Evolutionary conservation across 2,329 filamentous ascomycete genomes (phyloP), one percentile per base, ranked within the genome.

Genomic region (Xylaria sp.): DNA sequence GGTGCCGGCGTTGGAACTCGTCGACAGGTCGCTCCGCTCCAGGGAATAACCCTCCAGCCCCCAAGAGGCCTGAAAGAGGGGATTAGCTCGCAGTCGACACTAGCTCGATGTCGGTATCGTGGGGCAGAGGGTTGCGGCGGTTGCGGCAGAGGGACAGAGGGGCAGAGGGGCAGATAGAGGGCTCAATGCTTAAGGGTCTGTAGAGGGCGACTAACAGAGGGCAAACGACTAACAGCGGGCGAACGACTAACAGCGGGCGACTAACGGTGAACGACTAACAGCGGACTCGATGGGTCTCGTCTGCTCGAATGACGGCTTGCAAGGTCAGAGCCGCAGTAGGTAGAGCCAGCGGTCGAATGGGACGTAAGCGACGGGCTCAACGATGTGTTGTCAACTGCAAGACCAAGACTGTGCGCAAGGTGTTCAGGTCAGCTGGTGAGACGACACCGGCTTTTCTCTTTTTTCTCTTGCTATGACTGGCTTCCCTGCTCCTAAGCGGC

Each of bases 381-480:
- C 66, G 72, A 75, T 76, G 74, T 61, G 73, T 73, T 76, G 74
- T 73, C 72, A n/a, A 72, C 71, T 74, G 71, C 69, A 71, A 51
- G 49, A 51, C 49, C 69, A 71, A 51, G 49, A 51, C 49, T 51
- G 27, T 33, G 27, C 49, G 49, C 49, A 51, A 65, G 63, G 57
- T 55, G 63, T 60, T 70, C 72, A 67, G 65, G 68, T 72, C 68
- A 71, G 69, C 69, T 69, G 69, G 67, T 53, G 67, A 60, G 67
- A 57, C 9, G 22, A 51, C 17, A 38, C 25, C 13, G n/a, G 31
- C 20, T 39, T 39, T 58, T 63, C 55, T 59, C 9, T 50, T 22
- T 39, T 58, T 63, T 51, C 56, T 6, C 45, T 22, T 65, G 57
- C 50, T 63, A 53, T 51, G 42, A 59, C 50, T 38, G 29, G 56